A percentile compares a stretch with the other conserved stretches of the same genome.
These are phyloP conservation scores for Cladorrhinum samala DNA, from an alignment of 495 filamentous ascomycete genomes.

Conservation along the genomic window DNA sequence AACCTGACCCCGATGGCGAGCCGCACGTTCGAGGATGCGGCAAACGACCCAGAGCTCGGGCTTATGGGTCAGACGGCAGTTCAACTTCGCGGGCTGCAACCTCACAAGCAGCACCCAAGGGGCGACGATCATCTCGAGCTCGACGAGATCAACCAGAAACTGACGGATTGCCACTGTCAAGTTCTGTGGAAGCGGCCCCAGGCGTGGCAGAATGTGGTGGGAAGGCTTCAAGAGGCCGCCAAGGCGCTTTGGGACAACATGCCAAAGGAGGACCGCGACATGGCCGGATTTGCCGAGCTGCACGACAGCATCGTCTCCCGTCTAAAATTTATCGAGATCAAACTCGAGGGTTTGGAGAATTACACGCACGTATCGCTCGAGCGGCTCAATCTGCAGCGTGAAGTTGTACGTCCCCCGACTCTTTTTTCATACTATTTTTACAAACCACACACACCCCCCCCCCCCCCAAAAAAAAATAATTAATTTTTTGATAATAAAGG, in stretches of 20 bases:
- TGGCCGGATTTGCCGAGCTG: not conserved
- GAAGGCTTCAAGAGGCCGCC: conserved; percentile 16
- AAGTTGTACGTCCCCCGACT: conserved; percentile 21
- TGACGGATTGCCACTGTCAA: conserved; percentile 28
- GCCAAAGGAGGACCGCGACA: conserved; percentile 1
- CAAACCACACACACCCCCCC: not conserved
- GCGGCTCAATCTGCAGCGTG: conserved; percentile 29
- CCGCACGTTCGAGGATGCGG: too few species aligned
- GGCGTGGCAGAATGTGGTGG: conserved; percentile 25
- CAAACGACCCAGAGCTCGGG: conserved; percentile 17
- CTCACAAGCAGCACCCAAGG: too few species aligned
- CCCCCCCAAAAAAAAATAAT: not conserved
- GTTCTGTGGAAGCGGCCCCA: conserved; percentile 33
- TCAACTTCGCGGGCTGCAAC: not conserved
- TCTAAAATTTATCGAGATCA: conserved; percentile 27
- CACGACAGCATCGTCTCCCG: conserved; percentile 23
- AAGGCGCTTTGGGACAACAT: conserved; percentile 13
- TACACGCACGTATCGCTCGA: conserved; percentile 31
- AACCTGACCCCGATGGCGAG: too few species aligned
- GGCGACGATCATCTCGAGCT: conserved; percentile 25
- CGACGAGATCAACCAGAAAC: conserved; percentile 27
- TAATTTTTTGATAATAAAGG: too few species aligned
- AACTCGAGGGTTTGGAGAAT: conserved; percentile 30
- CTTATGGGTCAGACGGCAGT: not conserved
- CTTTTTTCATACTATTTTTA: too few species aligned